Base-by-base conservation (phyloP, 441 rosid genomes). In the Eutrema salsugineum region DNA sequence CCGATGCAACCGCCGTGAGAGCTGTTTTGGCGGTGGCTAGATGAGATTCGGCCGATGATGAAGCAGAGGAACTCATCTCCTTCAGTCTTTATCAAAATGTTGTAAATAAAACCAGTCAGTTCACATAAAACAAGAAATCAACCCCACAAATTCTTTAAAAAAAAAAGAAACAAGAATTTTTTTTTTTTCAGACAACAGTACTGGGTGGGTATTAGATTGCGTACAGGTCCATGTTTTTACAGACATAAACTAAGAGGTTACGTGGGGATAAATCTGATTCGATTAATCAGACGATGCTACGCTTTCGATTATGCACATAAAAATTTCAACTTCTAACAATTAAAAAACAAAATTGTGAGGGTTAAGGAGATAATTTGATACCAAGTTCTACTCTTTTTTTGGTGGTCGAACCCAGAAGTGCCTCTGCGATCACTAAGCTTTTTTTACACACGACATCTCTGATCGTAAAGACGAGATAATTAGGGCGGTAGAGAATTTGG, bases 1-100 rank as follows among this genome's bases (percentile, higher is more conserved):
- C 79, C 0, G 97, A 89, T 22, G 90, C 88, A 3, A 83, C 93
- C 0, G 89, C 66, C 3, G 96, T 70, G 6, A 87, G 42, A 63
- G 79, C 68, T 5, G 84, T 77, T 63, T 85, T 91, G 24, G 82
- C 81, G 47, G 86, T 81, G 83, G 83, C 86, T 49, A 84, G 67
- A 19, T 68, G 81, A 73, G 79, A 68, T 35, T 82, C 84, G 3
- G 83, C 49, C 6, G 85, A 66, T n/a, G 22, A 27, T 39, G 58
- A 65, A 9, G 9, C 47, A 72, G 71, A 72, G 20, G 66, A 73
- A 16, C 47, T 57, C 80, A 77, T 72, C 17, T 66, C 14, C 54
- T 51, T 22, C 39, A 55, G 42, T 42, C 63, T 33, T 24, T 38
- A 16, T 24, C 20, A 9, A 6, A 11, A n/a, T n/a, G n/a, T n/a